These are phyloP conservation scores for Sporothrix protearum DNA, from an alignment of 2,329 filamentous ascomycete species.

Conservation along the genomic window DNA sequence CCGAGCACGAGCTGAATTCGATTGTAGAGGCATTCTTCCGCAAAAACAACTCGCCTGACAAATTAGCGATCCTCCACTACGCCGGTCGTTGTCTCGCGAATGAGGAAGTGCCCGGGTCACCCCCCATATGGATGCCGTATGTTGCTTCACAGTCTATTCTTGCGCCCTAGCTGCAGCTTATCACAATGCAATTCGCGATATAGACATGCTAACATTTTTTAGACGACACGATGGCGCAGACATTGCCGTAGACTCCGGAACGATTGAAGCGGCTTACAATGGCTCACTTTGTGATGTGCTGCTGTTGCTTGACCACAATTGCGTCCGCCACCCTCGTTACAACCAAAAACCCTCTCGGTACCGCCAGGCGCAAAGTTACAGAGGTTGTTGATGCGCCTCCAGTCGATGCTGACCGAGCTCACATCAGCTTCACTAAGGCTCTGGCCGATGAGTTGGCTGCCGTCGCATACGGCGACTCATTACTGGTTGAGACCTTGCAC, in stretches of 20 bases:
- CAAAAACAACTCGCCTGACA: conserved; percentile 15
- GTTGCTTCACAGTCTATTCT: neutral
- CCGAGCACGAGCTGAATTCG: conserved; percentile 17
- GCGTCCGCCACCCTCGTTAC: neutral
- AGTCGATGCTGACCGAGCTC: conserved; percentile 10
- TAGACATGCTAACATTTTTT: neutral
- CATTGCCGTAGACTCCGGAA: conserved; percentile 16
- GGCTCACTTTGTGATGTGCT: conserved; percentile 25
- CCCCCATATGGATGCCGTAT: conserved; percentile 27
- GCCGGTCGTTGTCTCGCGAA: conserved; percentile 24
- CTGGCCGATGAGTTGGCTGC: conserved; percentile 26
- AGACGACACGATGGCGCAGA: conserved; percentile 15
- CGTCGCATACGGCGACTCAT: neutral
- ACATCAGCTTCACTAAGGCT: conserved; percentile 23
- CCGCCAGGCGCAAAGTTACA: conserved; percentile 21
- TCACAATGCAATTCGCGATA: neutral
- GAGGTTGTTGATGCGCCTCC: conserved; percentile 26
- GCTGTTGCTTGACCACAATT: conserved; percentile 26
- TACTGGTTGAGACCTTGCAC: conserved; percentile 20
- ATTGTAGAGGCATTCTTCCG: conserved; percentile 21
- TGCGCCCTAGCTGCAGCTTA: neutral
- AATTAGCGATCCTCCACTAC: conserved; percentile 29
- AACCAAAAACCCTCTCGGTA: neutral
- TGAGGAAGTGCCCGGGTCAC: neutral
- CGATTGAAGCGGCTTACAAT: conserved; percentile 26